Conservation (phyloP, 2,329 filamentous ascomycete genomes). For the Penicillium expansum region DNA sequence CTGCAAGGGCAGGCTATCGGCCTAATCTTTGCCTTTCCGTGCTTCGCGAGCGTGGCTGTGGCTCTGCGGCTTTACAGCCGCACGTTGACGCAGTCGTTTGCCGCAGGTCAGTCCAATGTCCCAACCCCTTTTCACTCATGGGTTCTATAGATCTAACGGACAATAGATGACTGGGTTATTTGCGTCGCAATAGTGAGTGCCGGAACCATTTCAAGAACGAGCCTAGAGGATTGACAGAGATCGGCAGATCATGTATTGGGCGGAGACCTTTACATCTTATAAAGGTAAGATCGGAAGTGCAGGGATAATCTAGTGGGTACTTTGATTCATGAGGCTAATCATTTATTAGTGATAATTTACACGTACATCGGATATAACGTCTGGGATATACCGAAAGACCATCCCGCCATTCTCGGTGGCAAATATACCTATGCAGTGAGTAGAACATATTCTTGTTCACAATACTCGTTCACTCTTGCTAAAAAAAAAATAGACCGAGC, state of each 20-base stretch:
- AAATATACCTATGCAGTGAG: slow-evolving; percentile 17
- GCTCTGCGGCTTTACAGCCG: slow-evolving; percentile 18
- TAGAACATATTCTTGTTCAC: not conserved
- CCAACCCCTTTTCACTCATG: not conserved
- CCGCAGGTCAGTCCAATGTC: slow-evolving; percentile 7
- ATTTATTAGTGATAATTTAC: not conserved
- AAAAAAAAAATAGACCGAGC: slow-evolving; percentile 2
- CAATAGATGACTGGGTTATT: not conserved
- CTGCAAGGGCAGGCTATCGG: slow-evolving; percentile 17
- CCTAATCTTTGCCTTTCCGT: slow-evolving; percentile 18
- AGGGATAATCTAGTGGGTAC: not conserved
- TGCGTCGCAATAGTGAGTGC: not conserved
- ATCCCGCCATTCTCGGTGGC: not conserved
- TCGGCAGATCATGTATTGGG: slow-evolving; percentile 18
- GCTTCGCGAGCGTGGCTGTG: slow-evolving; percentile 16
- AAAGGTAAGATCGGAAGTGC: slow-evolving; percentile 9
- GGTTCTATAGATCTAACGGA: not conserved
- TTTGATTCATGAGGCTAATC: not conserved
- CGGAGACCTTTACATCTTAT: slow-evolving; percentile 17
- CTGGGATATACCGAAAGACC: slow-evolving; percentile 10
- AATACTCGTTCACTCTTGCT: not conserved
- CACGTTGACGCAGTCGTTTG: slow-evolving; percentile 14
- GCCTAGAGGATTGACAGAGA: slow-evolving; percentile 13
- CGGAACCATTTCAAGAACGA: not conserved
- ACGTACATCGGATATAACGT: slow-evolving; percentile 6